Conservation (phyloP, 169 alveolate species). For the Pseudocohnilembus persalinus region DNA sequence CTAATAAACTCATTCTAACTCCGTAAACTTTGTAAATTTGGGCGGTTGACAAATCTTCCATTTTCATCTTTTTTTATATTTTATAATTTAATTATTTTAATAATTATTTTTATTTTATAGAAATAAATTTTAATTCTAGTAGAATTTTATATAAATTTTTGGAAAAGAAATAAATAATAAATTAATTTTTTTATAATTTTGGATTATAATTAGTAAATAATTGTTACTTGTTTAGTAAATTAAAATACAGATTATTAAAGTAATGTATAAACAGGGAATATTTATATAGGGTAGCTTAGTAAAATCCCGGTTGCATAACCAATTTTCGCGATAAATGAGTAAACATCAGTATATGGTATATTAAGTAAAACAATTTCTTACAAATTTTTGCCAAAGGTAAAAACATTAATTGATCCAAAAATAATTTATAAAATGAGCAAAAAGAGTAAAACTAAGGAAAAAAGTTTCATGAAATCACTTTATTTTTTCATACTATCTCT, state of each 20-base stretch:
- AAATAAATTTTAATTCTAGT: too few species aligned
- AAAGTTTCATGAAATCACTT: not conserved
- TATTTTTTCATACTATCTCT: not conserved
- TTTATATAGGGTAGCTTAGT: not conserved
- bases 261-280: not conserved
- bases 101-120: too few species aligned
- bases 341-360: not conserved
- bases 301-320: not conserved
- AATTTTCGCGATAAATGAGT: not conserved
- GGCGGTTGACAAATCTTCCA: not conserved
- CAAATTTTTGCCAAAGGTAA: not conserved
- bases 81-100: too few species aligned
- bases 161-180: too few species aligned
- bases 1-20: not conserved
- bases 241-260: not conserved
- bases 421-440: too few species aligned
- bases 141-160: too few species aligned
- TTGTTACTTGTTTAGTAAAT: not conserved
- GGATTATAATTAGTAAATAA: not conserved
- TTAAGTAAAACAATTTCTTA: not conserved
- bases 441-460: not conserved
- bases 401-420: not conserved
- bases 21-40: not conserved
- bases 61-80: too few species aligned
- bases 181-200: too few species aligned